Base-by-base conservation (phyloP, 805 yeast species). In the Ogataea populi-albae region DNA sequence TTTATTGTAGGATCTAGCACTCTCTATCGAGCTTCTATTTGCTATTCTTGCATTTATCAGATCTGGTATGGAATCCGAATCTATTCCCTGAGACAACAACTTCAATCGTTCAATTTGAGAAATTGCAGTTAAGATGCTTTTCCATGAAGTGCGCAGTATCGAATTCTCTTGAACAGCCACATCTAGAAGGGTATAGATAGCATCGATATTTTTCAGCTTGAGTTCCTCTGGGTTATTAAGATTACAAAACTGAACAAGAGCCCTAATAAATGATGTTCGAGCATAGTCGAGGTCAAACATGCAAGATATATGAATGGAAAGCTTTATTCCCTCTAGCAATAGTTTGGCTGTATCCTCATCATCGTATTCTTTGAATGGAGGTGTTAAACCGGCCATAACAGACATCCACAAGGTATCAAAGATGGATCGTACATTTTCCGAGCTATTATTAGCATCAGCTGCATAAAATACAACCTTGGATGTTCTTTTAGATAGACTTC, bases 371-470 rank as follows among this genome's bases (percentile, higher is more conserved):
- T 83, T 87, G 66, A 89, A 88, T 5, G 96, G 95, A 3, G 94
- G 91, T 0, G 97, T 88, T 32, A 93, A 69, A 1, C 95, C 97
- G 5, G 98, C 98, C 47, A 93, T 69, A 31, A 93, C 76, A 0
- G 97, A 87, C 96, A 94, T 89, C 99, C 99, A 93, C 28, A 85
- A 66, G 12, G 86, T 86, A 51, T 91, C 96, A 63, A 93, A 91
- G 55, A 94, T 86, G 1, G 97, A 89, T 55, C 76, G 82, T 11
- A 91, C 95, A 56, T 91, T 96, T 49, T 87, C 94, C 11, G 85
- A 76, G 52, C 85, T 91, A 23, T 46, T 49, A n/a, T 30, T 32
- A 2, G 88, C 76, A 26, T 46, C 43, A 0, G 97, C 97, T 14
- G 81, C 77, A 59, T 86, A 86, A 55, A 80, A 89, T 1, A 76